Evolutionary conservation across 2,329 filamentous ascomycete genomes (phyloP), one percentile per base, ranked within the genome.

Genomic region (Diaporthe vexans): DNA sequence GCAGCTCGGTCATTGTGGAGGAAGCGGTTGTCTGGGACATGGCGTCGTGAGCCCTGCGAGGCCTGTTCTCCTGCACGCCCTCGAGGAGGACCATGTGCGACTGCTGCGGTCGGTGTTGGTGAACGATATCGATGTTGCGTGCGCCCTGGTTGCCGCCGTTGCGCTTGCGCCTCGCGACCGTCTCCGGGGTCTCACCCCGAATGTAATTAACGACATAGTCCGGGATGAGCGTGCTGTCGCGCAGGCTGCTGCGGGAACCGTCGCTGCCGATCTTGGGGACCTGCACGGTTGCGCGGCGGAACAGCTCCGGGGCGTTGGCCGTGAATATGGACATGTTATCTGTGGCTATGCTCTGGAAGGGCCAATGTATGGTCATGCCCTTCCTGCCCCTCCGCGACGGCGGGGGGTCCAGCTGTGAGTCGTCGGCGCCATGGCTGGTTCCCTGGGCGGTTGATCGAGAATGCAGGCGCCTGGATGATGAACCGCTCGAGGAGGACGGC

Each of bases 121-220:
- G 75, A 48, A 74, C 77, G 59, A 85, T 75, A 7, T 82, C 80
- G 72, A 83, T 79, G 13, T 76, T 79, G 8, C 81, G 79, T 72
- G 82, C 77, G 33, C 81, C 82, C 29, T 77, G 70, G 70, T 75
- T 79, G n/a, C 75, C 78, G 65, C 79, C 81, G 79, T 81, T 82
- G 74, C 83, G 82, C 75, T 85, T 84, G 77, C 86, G 85, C 73
- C 82, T 81, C 8, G 88, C 88, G 26, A 90, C 78, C 40, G 84
- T 85, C 79, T 89, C 88, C 19, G 88, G 88, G 2, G 88, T 90
- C 80, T 90, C 88, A 59, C 88, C 88, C 54, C 88, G 85, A 75
- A 90, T 83, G 78, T 87, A 90, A 79, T 89, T 87, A 76, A 88
- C 83, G 54, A 90, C 86, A 76, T 90, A 90, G 80, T 90, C 88